Evolutionary conservation across 2,329 filamentous ascomycete genomes (phyloP).

Genomic region (Aspergillus tanneri): DNA sequence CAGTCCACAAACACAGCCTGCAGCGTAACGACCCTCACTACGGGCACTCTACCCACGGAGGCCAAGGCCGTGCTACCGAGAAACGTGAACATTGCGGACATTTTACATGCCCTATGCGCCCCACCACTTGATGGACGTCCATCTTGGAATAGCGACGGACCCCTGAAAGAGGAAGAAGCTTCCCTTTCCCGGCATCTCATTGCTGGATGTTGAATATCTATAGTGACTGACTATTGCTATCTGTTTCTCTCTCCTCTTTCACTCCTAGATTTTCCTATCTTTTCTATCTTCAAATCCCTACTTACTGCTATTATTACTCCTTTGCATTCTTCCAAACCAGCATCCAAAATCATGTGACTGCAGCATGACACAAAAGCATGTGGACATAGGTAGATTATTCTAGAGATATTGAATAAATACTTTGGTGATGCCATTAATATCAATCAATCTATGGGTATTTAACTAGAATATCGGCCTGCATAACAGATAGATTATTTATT

Average conservation of each 20-base stretch:
- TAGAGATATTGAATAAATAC: too few species aligned
- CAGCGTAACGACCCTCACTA: conserved; percentile 76
- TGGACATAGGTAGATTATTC: too few species aligned
- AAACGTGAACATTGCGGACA: conserved; percentile 72
- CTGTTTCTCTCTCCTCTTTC: not conserved
- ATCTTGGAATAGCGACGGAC: not conserved
- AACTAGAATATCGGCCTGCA: too few species aligned
- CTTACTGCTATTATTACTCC: too few species aligned
- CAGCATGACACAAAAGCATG: too few species aligned
- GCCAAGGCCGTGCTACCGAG: conserved; percentile 79
- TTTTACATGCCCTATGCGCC: conserved; percentile 20
- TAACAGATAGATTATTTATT: too few species aligned
- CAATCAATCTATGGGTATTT: too few species aligned
- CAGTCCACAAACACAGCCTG: conserved; percentile 56
- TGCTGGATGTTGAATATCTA: not conserved
- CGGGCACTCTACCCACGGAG: conserved; percentile 81
- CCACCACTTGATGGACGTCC: conserved; percentile 8
- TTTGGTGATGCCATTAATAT: too few species aligned
- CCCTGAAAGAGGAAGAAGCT: not conserved
- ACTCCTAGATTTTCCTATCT: too few species aligned
- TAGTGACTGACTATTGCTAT: not conserved
- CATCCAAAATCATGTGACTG: too few species aligned
- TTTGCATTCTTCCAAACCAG: too few species aligned
- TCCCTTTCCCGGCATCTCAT: not conserved
- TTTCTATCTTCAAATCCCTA: too few species aligned